Percentiles rank a stretch among this genome's conserved stretches.
Conservation (phyloP, 2,329 filamentous ascomycete genomes). For the Phoma herbarum region DNA sequence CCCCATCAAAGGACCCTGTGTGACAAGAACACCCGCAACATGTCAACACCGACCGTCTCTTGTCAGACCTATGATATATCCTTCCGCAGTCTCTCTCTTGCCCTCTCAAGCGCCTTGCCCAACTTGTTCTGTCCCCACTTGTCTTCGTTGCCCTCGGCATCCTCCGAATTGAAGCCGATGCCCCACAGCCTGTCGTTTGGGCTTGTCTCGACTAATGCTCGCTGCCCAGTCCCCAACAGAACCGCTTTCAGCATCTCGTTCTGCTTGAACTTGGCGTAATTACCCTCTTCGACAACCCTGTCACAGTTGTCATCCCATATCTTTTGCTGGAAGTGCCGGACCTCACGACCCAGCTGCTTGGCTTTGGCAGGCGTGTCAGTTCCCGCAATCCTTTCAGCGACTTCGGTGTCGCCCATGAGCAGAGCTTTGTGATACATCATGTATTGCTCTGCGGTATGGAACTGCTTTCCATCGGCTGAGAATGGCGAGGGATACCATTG, state of each 20-base stretch:
- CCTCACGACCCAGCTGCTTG: neutral
- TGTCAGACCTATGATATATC: neutral
- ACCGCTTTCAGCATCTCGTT: neutral
- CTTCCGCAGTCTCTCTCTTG: neutral
- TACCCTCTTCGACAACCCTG: neutral
- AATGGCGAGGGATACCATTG: constrained; percentile 1
- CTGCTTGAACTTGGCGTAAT: neutral
- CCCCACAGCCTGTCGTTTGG: neutral
- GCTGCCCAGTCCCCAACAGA: neutral
- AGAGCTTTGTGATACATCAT: neutral
- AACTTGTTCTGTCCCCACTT: neutral
- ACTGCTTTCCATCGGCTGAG: neutral
- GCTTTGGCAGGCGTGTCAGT: neutral
- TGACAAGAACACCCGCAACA: neutral
- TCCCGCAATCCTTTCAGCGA: neutral
- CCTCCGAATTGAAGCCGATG: neutral
- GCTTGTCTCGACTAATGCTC: neutral
- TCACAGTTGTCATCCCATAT: neutral
- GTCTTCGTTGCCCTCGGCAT: neutral
- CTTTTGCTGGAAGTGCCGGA: neutral
- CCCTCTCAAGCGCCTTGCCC: neutral
- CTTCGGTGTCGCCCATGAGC: neutral
- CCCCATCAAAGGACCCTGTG: neutral
- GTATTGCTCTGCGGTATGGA: neutral
- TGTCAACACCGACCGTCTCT: neutral